Evolutionary conservation across 2,329 filamentous ascomycete genomes (phyloP).

Genomic region (Pezicula rhizophila): DNA sequence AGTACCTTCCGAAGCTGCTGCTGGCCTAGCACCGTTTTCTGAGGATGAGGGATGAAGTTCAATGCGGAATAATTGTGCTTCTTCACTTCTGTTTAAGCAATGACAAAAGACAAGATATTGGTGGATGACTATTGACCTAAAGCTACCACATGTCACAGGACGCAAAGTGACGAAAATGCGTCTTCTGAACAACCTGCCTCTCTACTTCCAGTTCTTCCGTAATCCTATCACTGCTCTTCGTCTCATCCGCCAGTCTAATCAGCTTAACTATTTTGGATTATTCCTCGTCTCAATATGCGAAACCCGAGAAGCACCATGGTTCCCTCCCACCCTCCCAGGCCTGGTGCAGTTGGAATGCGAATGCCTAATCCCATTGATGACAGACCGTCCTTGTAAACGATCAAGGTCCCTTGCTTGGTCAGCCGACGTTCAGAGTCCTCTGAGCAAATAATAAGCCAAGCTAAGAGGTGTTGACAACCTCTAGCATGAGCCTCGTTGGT

Average conservation of each 20-base stretch:
- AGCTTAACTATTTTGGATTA: slow-evolving; percentile 21
- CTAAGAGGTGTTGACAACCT: neutral
- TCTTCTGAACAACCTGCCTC: slow-evolving; percentile 5
- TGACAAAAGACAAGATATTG: neutral
- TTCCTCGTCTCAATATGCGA: slow-evolving; percentile 8
- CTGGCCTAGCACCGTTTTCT: neutral
- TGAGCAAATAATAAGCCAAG: too few relatives aligned
- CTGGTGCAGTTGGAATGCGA: slow-evolving; percentile 21
- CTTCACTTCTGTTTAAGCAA: neutral
- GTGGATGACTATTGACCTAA: slow-evolving; percentile 15
- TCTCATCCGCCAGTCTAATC: slow-evolving; percentile 21
- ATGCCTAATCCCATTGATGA: slow-evolving; percentile 21
- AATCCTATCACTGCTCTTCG: slow-evolving; percentile 9
- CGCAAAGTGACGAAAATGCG: slow-evolving; percentile 9
- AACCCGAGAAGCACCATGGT: slow-evolving; percentile 22
- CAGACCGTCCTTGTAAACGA: slow-evolving; percentile 5
- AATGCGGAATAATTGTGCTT: neutral
- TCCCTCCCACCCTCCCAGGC: slow-evolving; percentile 26
- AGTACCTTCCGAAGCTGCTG: neutral
- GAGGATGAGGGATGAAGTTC: neutral
- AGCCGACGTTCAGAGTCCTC: too few relatives aligned
- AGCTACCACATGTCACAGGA: slow-evolving; percentile 22
- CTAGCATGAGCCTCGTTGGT: neutral
- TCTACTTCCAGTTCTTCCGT: slow-evolving; percentile 8
- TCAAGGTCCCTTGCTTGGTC: too few relatives aligned